Evolutionary conservation across 306 rosid genomes (phyloP).

Genomic region (Medicago lupulina): DNA sequence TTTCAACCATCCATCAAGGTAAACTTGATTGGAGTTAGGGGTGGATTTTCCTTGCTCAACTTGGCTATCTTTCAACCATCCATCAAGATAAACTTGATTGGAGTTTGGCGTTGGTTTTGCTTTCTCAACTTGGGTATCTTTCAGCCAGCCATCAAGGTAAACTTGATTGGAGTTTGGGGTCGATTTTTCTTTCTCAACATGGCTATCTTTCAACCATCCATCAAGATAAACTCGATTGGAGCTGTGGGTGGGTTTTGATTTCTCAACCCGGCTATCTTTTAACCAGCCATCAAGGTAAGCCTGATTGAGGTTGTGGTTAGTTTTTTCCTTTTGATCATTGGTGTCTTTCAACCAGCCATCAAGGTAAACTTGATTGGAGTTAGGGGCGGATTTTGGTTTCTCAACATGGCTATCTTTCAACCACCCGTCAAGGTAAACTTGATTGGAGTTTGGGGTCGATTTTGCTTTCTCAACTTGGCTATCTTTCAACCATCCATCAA

Average conservation of each 20-base stretch:
- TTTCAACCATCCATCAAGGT: constrained; percentile 25
- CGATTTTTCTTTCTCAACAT: background rate
- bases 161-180: background rate
- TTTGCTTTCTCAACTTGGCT: background rate
- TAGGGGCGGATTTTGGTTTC: background rate
- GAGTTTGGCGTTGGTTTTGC: background rate
- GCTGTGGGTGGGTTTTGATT: background rate
- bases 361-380: background rate
- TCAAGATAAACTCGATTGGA: background rate
- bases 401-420: background rate
- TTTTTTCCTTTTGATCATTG: background rate
- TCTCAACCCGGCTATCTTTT: background rate
- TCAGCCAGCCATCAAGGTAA: constrained; percentile 22
- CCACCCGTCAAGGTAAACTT: constrained; percentile 3
- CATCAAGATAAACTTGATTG: background rate
- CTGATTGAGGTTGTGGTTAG: background rate
- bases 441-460: background rate
- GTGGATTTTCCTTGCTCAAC: background rate
- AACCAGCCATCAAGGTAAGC: constrained; percentile 17
- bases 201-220: background rate
- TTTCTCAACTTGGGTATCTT: background rate
- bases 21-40: background rate
- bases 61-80: background rate
- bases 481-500: constrained; percentile 22
- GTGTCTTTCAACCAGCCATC: constrained; percentile 29